Conservation (phyloP, 2,329 filamentous ascomycete species). For the Hypoxylon sp. region DNA sequence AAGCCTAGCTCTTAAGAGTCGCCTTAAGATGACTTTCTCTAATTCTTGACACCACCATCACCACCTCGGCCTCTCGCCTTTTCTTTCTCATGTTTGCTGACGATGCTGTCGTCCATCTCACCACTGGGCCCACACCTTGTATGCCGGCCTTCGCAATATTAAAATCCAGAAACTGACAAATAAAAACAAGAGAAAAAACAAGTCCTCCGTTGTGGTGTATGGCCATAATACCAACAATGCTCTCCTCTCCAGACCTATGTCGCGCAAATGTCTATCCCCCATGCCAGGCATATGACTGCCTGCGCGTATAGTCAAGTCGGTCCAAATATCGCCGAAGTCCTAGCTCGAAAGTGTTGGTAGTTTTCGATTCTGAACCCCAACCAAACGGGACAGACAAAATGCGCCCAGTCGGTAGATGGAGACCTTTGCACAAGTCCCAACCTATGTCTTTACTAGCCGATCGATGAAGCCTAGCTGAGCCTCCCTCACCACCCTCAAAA, state of each 20-base stretch:
- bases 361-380: constrained; percentile 21
- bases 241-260: constrained; percentile 20
- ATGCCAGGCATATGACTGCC: constrained; percentile 20
- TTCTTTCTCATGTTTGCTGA: constrained; percentile 33
- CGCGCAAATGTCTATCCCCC: constrained; percentile 24
- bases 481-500: neutral
- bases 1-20: constrained; percentile 43
- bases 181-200: constrained; percentile 40
- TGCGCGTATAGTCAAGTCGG: constrained; percentile 12
- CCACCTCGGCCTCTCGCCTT: constrained; percentile 25
- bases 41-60: constrained; percentile 37
- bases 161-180: constrained; percentile 48
- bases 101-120: constrained; percentile 17
- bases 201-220: constrained; percentile 39
- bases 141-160: constrained; percentile 47
- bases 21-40: constrained; percentile 28
- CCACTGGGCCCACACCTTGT: constrained; percentile 27
- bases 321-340: constrained; percentile 34
- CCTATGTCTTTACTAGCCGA: constrained; percentile 14
- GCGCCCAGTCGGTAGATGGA: constrained; percentile 3
- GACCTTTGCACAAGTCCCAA: constrained; percentile 17
- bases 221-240: constrained; percentile 41
- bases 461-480: neutral
- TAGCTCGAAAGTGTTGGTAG: constrained; percentile 3
- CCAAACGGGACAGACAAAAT: constrained; percentile 13